Conservation (phyloP, 208 protist genomes). For the Leishmania tropica region DNA sequence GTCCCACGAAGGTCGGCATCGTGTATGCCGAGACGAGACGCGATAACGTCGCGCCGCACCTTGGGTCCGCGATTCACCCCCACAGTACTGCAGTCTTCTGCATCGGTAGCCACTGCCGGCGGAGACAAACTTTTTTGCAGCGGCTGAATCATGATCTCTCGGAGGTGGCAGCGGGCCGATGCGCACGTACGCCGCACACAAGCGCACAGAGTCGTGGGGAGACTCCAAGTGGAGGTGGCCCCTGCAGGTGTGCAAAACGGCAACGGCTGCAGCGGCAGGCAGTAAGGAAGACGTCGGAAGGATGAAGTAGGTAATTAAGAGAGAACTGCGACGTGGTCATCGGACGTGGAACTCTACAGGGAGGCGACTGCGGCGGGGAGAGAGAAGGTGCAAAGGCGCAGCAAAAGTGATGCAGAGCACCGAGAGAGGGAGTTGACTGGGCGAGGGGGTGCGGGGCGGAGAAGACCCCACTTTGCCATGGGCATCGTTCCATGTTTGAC, state of each 20-base stretch:
- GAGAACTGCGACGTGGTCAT: neutral
- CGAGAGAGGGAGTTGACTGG: neutral
- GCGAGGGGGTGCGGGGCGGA: neutral
- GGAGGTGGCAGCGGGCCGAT: neutral
- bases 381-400: neutral
- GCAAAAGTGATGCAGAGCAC: neutral
- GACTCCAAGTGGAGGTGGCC: neutral
- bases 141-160: neutral
- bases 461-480: neutral
- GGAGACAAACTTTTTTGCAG: neutral
- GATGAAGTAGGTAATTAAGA: neutral
- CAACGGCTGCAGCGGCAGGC: neutral
- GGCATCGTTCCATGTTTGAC: neutral
- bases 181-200: neutral
- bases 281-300: neutral
- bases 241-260: neutral
- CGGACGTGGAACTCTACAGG: too few relatives aligned
- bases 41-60: slow-evolving; percentile 43
- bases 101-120: neutral
- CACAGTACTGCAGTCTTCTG: neutral
- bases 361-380: neutral
- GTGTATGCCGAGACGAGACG: slow-evolving; percentile 36
- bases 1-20: slow-evolving; percentile 19
- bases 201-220: neutral
- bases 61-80: slow-evolving; percentile 32